These are phyloP conservation scores for Linum lewisii DNA, from an alignment of 345 rosid genomes.

Conservation along the genomic window DNA sequence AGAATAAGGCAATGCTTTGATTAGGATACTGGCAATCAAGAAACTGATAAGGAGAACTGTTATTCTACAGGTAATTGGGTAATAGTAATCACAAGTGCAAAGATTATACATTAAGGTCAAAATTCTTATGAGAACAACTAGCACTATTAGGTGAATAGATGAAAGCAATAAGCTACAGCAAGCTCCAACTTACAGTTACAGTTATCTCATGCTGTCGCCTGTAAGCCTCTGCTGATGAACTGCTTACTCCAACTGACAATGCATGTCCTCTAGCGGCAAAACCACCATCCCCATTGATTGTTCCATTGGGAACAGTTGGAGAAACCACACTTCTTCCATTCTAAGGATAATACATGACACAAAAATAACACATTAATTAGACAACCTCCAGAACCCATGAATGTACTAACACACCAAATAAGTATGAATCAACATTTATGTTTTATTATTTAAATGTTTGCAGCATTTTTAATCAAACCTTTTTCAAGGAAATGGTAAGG, in stretches of 20 bases:
- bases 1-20: too few relatives aligned
- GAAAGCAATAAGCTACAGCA: background rate
- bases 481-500: too few relatives aligned
- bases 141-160: background rate
- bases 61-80: background rate
- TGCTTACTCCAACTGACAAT: conserved; percentile 31
- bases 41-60: too few relatives aligned
- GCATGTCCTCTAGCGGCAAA: conserved; percentile 29
- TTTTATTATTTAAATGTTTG: background rate
- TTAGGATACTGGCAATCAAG: too few relatives aligned
- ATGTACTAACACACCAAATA: background rate
- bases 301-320: background rate
- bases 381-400: too few relatives aligned
- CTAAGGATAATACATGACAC: background rate
- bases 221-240: conserved; percentile 58
- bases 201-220: conserved; percentile 74
- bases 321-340: conserved; percentile 1
- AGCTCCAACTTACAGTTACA: conserved; percentile 47
- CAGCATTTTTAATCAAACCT: too few relatives aligned
- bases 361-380: background rate
- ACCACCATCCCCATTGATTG: background rate
- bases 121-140: background rate
- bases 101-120: background rate
- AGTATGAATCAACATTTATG: background rate
- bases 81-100: too few relatives aligned